These are phyloP conservation scores for Gentiana straminea DNA, from an alignment of 257 asterid genomes.

Conservation along the genomic window DNA sequence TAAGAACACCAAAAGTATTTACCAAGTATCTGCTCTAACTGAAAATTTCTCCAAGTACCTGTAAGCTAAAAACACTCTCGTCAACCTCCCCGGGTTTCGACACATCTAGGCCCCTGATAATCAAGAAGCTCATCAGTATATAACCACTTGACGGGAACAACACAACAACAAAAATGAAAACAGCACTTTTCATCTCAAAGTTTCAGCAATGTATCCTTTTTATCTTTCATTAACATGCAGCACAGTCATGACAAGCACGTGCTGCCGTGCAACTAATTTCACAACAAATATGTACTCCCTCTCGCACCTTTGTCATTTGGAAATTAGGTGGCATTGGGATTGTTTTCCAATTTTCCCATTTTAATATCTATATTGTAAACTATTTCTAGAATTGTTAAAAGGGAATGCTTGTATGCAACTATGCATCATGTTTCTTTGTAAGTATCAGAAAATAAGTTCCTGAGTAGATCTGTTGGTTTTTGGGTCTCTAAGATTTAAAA, in stretches of 20 bases:
- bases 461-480: too few relatives aligned
- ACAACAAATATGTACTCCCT: too few relatives aligned
- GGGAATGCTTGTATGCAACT: too few relatives aligned
- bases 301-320: too few relatives aligned
- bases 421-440: too few relatives aligned
- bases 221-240: not conserved
- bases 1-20: not conserved
- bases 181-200: not conserved
- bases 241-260: not conserved
- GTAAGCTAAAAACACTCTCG: slow-evolving; percentile 57
- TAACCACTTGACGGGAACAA: slow-evolving; percentile 9
- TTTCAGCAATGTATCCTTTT: not conserved
- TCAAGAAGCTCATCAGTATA: slow-evolving; percentile 15
- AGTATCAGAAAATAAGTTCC: too few relatives aligned
- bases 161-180: not conserved
- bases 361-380: too few relatives aligned
- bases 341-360: too few relatives aligned
- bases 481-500: too few relatives aligned
- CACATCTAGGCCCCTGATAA: slow-evolving; percentile 71
- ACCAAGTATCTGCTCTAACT: not conserved
- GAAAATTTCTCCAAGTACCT: slow-evolving; percentile 32
- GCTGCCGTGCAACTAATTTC: too few relatives aligned
- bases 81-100: slow-evolving; percentile 75
- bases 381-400: too few relatives aligned
- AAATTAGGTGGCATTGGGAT: too few relatives aligned